Base-by-base conservation (phyloP, 2,329 filamentous ascomycete genomes). In the Neoarthrinium moseri region DNA sequence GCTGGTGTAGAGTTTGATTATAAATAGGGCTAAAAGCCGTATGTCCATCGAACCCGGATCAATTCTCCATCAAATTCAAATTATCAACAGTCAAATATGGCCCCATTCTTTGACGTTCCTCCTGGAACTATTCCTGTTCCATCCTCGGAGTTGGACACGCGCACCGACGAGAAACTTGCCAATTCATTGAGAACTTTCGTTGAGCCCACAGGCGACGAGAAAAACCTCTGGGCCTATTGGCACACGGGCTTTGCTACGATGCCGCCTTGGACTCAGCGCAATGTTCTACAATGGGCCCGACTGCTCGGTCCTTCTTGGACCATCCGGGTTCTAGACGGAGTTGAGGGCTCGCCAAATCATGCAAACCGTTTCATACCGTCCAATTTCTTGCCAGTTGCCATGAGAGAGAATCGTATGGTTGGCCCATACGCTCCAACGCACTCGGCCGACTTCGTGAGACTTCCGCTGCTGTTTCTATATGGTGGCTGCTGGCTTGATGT, bases 221-320 rank as follows among this genome's bases (percentile, higher is more conserved):
- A 67, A 55, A 73, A 72, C 39, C 55, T 72, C 2, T 73, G 70
- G 70, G 66, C 68, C 4, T 73, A 63, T 51, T 72, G 69, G 69
- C 56, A 72, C 49, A 44, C 60, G 2, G 69, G 69, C 3, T 58
- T 65, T 22, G 24, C 45, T 13, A 50, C 56, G 5, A 67, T 67
- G 62, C 43, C 56, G 1, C 54, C 56, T 6, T 70, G 66, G 64
- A 54, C 57, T 21, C 56, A 62, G 43, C 60, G 65, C 32, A 70
- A 67, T 46, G 53, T 67, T 33, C 61, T 65, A 41, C 60, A 63
- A 50, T 71, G 68, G 68, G 62, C 66, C n/a, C 63, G 66, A 3
- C 55, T 57, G 17, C 54, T 61, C 18, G 62, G 66, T 1, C 56
- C 64, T 1, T 49, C 57, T 1, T 73, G 68, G 68, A 69, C 59